phyloP scores from a whole-genome alignment of 1,284 basidiomycete genomes.

The Xerocomus cyaneibrunnescens region DNA sequence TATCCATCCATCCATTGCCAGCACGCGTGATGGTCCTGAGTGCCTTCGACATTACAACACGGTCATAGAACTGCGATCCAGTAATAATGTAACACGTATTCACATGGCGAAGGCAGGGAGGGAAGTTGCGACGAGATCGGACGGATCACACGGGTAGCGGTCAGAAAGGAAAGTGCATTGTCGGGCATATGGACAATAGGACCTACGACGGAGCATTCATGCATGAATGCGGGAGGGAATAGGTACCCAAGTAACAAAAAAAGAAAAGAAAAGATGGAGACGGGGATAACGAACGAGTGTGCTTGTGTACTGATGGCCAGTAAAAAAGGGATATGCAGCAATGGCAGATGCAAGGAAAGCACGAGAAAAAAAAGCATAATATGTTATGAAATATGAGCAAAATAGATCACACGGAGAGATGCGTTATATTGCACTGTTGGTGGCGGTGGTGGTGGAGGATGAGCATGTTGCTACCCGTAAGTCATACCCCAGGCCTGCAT shows the following conservation, averaged over 20 bases:
- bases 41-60: too few relatives aligned
- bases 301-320: neutral
- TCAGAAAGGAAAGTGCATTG: too few relatives aligned
- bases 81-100: too few relatives aligned
- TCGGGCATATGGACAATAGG: too few relatives aligned
- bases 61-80: too few relatives aligned
- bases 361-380: slow-evolving; percentile 8
- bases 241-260: too few relatives aligned
- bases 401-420: neutral
- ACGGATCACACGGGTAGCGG: too few relatives aligned
- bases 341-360: neutral
- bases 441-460: slow-evolving; percentile 8
- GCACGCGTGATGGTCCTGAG: too few relatives aligned
- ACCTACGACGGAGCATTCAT: too few relatives aligned
- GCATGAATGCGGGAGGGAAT: neutral
- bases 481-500: slow-evolving; percentile 33
- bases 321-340: slow-evolving; percentile 10
- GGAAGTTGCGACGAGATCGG: too few relatives aligned
- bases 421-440: slow-evolving; percentile 14
- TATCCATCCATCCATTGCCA: too few relatives aligned
- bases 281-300: neutral
- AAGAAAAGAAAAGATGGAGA: neutral
- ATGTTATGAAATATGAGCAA: slow-evolving; percentile 20
- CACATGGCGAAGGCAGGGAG: too few relatives aligned
- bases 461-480: neutral